A percentile compares a stretch with the other conserved stretches of the same genome.
Conservation (phyloP, 2,329 filamentous ascomycete genomes). For the Pestalotiopsis sp. region DNA sequence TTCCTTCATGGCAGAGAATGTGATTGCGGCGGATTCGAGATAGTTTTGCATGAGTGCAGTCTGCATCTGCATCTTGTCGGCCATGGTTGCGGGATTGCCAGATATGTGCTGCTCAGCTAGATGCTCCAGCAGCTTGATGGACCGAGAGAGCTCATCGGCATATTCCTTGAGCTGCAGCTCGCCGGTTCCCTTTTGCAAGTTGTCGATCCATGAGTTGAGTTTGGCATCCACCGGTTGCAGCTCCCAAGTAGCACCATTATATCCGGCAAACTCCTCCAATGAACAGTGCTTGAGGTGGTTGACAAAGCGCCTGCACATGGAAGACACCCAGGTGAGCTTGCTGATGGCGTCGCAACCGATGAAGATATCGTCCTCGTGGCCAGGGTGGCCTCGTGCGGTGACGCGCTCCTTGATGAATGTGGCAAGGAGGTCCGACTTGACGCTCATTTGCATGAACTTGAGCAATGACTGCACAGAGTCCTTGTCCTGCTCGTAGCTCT, state of each 20-base stretch:
- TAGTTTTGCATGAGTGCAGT: conserved; percentile 77
- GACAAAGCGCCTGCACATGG: conserved; percentile 83
- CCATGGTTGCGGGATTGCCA: conserved; percentile 70
- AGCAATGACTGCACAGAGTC: conserved; percentile 89
- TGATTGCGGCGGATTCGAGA: conserved; percentile 75
- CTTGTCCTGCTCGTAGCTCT: conserved; percentile 77
- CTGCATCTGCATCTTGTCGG: conserved; percentile 79
- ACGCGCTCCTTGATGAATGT: conserved; percentile 79
- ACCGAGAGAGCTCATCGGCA: conserved; percentile 78
- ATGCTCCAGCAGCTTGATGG: conserved; percentile 85
- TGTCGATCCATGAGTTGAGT: conserved; percentile 86
- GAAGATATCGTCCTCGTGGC: conserved; percentile 78
- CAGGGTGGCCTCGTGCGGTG: conserved; percentile 65
- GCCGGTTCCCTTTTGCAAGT: conserved; percentile 79
- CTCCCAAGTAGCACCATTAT: conserved; percentile 81
- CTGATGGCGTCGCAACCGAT: conserved; percentile 80
- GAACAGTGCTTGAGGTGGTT: conserved; percentile 79
- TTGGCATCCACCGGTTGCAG: conserved; percentile 89
- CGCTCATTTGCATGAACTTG: conserved; percentile 82
- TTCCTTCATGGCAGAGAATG: conserved; percentile 63
- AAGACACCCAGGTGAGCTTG: conserved; percentile 81
- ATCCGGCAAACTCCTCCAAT: conserved; percentile 75
- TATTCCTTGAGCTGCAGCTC: conserved; percentile 84
- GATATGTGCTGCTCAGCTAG: conserved; percentile 80
- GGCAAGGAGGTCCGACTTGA: conserved; percentile 82